Evolutionary conservation across 2,329 filamentous ascomycete genomes (phyloP).

Genomic region (Fusarium sp.): DNA sequence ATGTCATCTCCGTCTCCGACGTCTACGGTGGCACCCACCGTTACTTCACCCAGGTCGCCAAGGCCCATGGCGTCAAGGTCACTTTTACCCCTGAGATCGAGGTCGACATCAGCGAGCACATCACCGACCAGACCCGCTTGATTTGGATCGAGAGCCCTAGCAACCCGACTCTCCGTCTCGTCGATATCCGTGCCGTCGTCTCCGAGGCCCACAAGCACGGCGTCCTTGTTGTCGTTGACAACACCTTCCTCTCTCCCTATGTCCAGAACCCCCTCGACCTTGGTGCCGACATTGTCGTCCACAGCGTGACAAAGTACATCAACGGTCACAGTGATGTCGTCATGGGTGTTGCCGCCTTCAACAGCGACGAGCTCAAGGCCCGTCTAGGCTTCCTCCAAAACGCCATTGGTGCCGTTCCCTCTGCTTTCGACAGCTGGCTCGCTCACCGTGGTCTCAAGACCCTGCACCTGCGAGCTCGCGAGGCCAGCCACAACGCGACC

Average conservation of each 20-base stretch:
- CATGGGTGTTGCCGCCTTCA: slow-evolving; percentile 97
- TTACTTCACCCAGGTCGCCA: slow-evolving; percentile 98
- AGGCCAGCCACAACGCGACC: slow-evolving; percentile 82
- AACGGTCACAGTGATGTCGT: slow-evolving; percentile 97
- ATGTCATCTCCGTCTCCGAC: slow-evolving; percentile 95
- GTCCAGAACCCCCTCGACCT: slow-evolving; percentile 95
- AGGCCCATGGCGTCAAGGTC: slow-evolving; percentile 91
- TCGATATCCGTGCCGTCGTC: slow-evolving; percentile 89
- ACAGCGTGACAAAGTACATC: slow-evolving; percentile 99
- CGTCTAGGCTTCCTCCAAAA: slow-evolving; percentile 93
- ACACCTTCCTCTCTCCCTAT: slow-evolving; percentile 97
- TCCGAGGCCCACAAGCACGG: slow-evolving; percentile 84
- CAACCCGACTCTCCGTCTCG: slow-evolving; percentile 91
- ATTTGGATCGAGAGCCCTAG: slow-evolving; percentile 96
- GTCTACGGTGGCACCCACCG: slow-evolving; percentile 98
- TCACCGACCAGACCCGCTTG: slow-evolving; percentile 86
- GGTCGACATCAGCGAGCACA: slow-evolving; percentile 82
- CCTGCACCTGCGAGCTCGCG: slow-evolving; percentile 87
- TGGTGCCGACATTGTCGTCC: slow-evolving; percentile 95
- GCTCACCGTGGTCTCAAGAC: slow-evolving; percentile 97
- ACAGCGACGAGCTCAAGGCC: slow-evolving; percentile 78
- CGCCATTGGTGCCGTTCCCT: slow-evolving; percentile 93
- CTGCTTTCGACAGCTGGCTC: slow-evolving; percentile 96
- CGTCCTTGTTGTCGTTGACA: slow-evolving; percentile 97
- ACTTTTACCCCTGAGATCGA: slow-evolving; percentile 95